Conservation (phyloP, 108 stramenopile genomes). For the Skeletonema menzelii region DNA sequence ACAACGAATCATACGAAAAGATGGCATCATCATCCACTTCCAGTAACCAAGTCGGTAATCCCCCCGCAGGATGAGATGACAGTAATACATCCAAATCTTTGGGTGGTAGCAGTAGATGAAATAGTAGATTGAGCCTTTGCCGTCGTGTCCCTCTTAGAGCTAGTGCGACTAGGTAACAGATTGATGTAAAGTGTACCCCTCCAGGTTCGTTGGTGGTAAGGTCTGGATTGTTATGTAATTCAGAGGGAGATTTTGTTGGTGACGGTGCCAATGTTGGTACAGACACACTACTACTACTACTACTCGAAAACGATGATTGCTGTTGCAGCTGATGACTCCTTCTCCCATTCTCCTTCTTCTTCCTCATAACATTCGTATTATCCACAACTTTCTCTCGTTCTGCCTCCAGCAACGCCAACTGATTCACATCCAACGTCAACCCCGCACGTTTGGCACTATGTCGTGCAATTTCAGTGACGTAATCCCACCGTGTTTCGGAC, state of each 20-base stretch:
- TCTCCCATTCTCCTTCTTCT: not conserved
- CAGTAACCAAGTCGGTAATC: constrained; percentile 73
- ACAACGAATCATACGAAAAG: constrained; percentile 61
- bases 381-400: not conserved
- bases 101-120: constrained; percentile 68
- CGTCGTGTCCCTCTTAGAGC: constrained; percentile 69
- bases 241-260: constrained; percentile 30
- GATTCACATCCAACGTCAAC: constrained; percentile 74
- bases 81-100: constrained; percentile 51
- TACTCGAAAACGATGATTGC: not conserved
- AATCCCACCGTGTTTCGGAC: constrained; percentile 71
- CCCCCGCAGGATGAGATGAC: constrained; percentile 73
- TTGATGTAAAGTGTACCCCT: constrained; percentile 56
- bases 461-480: constrained; percentile 57
- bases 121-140: constrained; percentile 73
- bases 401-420: constrained; percentile 12
- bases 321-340: not conserved
- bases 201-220: constrained; percentile 32
- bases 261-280: constrained; percentile 18
- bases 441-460: constrained; percentile 54
- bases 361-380: not conserved
- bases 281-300: not conserved
- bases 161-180: constrained; percentile 60
- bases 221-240: constrained; percentile 28
- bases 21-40: constrained; percentile 66